Conservation (phyloP, 257 asterid genomes). For the Thymus quinquecostatus region DNA sequence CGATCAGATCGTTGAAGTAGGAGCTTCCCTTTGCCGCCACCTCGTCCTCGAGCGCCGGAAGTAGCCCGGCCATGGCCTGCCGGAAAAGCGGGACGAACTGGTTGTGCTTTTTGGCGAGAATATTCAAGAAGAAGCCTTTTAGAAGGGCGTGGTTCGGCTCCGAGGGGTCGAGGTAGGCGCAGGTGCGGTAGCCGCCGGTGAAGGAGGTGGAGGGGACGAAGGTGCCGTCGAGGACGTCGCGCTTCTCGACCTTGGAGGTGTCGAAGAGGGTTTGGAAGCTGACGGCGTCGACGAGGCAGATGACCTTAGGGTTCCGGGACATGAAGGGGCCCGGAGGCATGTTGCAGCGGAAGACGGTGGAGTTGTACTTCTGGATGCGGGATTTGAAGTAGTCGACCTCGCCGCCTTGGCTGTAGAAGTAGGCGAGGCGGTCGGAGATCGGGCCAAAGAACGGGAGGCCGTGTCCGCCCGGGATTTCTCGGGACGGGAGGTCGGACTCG, state of each 20-base stretch:
- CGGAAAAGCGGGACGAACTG: constrained; percentile 53
- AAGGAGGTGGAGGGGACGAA: constrained; percentile 68
- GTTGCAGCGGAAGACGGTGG: constrained; percentile 62
- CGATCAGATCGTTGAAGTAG: constrained; percentile 50
- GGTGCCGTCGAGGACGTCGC: constrained; percentile 73
- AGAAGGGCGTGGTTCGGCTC: constrained; percentile 55
- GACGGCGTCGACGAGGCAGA: constrained; percentile 67
- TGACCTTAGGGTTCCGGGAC: constrained; percentile 43
- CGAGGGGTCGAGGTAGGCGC: constrained; percentile 68
- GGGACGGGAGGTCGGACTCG: constrained; percentile 20
- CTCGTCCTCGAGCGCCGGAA: constrained; percentile 54
- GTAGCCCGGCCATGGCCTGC: constrained; percentile 37
- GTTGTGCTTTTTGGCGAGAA: constrained; percentile 41
- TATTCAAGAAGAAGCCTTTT: constrained; percentile 47
- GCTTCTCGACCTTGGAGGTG: constrained; percentile 68
- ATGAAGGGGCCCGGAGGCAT: constrained; percentile 77
- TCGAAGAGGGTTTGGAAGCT: constrained; percentile 77
- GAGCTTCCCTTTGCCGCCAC: constrained; percentile 43
- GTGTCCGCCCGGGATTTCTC: constrained; percentile 54
- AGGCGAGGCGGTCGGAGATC: constrained; percentile 46
- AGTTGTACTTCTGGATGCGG: constrained; percentile 44
- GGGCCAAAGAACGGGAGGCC: constrained; percentile 60
- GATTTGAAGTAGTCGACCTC: constrained; percentile 47
- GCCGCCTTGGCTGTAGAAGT: constrained; percentile 61
- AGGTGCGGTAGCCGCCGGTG: constrained; percentile 72